Conservation (phyloP, 2,329 filamentous ascomycete genomes). For the Simplicillium sp. region DNA sequence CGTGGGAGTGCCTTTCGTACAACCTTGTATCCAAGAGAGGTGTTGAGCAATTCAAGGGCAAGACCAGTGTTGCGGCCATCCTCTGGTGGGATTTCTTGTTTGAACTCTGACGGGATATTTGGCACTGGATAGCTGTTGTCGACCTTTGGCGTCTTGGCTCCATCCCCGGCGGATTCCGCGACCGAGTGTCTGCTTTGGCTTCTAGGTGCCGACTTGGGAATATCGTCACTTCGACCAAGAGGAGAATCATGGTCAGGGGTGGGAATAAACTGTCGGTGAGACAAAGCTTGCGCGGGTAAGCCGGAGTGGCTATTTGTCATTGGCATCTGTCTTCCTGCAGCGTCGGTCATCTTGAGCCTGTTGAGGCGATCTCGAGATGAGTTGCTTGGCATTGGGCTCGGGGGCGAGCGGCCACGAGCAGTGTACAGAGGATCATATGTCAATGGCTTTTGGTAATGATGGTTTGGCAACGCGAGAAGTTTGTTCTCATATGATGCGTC, state of each 20-base stretch:
- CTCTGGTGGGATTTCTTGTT: not conserved
- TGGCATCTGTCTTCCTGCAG: not conserved
- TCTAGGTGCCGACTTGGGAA: not conserved
- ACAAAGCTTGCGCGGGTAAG: not conserved
- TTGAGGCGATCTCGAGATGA: conserved; percentile 1
- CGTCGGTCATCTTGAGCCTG: not conserved
- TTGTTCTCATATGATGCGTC: conserved; percentile 1
- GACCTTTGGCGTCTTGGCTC: not conserved
- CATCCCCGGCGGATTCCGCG: not conserved
- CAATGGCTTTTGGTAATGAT: not conserved
- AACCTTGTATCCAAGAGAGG: not conserved
- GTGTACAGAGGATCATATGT: conserved; percentile 5
- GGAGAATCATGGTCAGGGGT: not conserved
- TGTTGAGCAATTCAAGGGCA: not conserved
- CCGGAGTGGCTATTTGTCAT: not conserved
- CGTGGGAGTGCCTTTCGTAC: not conserved
- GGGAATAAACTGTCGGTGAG: not conserved
- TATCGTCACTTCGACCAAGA: not conserved
- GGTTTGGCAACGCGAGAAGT: not conserved
- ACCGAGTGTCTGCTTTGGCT: not conserved
- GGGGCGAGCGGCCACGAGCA: conserved; percentile 7
- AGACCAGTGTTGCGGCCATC: not conserved
- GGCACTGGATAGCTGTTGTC: not conserved
- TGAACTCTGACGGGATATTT: not conserved
- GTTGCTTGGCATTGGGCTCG: conserved; percentile 7